These are phyloP conservation scores for Styphnolobium japonicum DNA, from an alignment of 306 rosid species.

Conservation along the genomic window DNA sequence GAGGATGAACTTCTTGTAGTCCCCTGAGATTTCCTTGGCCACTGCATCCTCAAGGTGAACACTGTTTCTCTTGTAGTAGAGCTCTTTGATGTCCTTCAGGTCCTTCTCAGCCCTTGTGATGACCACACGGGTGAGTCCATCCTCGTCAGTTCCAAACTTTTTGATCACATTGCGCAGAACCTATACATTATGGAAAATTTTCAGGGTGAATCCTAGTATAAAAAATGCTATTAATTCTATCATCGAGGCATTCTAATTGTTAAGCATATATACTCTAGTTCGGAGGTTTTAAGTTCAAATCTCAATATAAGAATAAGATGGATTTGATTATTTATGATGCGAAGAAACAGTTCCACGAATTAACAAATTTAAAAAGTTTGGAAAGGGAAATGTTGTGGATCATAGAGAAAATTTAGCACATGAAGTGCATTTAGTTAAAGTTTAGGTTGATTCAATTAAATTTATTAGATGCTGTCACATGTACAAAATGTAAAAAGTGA, in stretches of 20 bases:
- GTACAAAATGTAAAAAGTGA: background rate
- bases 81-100: conserved; percentile 62
- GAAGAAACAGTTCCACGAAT: too few relatives aligned
- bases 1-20: conserved; percentile 76
- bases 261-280: background rate
- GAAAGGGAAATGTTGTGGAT: background rate
- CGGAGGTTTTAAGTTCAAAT: background rate
- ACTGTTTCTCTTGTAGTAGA: conserved; percentile 80
- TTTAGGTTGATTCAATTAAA: background rate
- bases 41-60: conserved; percentile 64
- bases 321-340: background rate
- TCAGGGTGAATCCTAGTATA: background rate
- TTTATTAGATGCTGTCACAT: background rate
- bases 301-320: background rate
- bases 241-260: background rate
- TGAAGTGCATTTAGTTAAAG: background rate
- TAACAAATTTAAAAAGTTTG: background rate
- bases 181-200: conserved; percentile 13
- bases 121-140: conserved; percentile 63
- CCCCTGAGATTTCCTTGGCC: conserved; percentile 66
- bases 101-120: conserved; percentile 91
- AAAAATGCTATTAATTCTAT: background rate
- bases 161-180: conserved; percentile 62
- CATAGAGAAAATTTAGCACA: background rate
- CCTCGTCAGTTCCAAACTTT: conserved; percentile 63